A percentile compares a stretch with the other conserved stretches of the same genome.
Conservation (phyloP, 148 eudicot species). For the Salicornia ramosissima region DNA sequence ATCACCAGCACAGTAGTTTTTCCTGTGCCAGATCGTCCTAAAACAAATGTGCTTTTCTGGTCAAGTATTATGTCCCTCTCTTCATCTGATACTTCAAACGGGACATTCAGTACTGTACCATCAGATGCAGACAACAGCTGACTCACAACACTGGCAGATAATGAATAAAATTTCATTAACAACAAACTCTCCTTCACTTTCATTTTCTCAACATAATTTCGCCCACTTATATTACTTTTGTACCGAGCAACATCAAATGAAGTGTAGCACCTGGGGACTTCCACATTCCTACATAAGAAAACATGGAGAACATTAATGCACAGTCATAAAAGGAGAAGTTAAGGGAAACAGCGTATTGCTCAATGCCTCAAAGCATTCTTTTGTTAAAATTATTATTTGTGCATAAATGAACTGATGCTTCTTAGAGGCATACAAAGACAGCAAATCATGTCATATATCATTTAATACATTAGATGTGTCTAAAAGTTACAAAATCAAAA, state of each 20-base stretch:
- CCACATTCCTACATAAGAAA: slow-evolving; percentile 27
- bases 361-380: background rate
- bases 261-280: slow-evolving; percentile 45
- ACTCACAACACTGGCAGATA: slow-evolving; percentile 31
- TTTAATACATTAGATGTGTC: background rate
- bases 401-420: background rate
- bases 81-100: slow-evolving; percentile 64
- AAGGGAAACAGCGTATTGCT: background rate
- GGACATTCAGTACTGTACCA: slow-evolving; percentile 44
- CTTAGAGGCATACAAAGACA: background rate
- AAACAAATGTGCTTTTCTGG: slow-evolving; percentile 44
- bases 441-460: background rate
- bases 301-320: background rate
- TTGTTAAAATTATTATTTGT: background rate
- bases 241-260: slow-evolving; percentile 26
- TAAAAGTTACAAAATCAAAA: background rate
- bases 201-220: slow-evolving; percentile 21
- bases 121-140: slow-evolving; percentile 43
- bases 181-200: slow-evolving; percentile 35
- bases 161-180: slow-evolving; percentile 40
- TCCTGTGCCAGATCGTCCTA: slow-evolving; percentile 82
- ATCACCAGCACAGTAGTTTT: slow-evolving; percentile 72
- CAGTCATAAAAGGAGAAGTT: background rate
- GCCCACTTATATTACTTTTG: slow-evolving; percentile 9
- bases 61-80: slow-evolving; percentile 42